A percentile compares a stretch with the other conserved stretches of the same genome.
Evolutionary conservation across 2,329 filamentous ascomycete genomes (phyloP).

Genomic region (Cladosporium austrohemisphaericum): DNA sequence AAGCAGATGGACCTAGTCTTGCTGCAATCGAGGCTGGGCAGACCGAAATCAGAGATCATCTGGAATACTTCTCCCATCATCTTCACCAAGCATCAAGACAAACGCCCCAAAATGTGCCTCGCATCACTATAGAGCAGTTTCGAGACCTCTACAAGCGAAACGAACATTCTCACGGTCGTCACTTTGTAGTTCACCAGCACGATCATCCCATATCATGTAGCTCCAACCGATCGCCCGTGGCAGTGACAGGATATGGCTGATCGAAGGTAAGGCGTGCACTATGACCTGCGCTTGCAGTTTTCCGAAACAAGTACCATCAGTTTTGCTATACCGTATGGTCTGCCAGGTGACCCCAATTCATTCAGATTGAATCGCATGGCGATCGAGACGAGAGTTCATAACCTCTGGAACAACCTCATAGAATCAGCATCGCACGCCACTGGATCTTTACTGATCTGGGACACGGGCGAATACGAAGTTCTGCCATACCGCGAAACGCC

Average conservation of each 20-base stretch:
- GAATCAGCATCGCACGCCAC: conserved; percentile 42
- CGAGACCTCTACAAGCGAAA: conserved; percentile 47
- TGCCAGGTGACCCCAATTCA: conserved; percentile 42
- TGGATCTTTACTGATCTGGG: conserved; percentile 45
- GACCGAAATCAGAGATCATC: conserved; percentile 45
- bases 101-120: conserved; percentile 22
- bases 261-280: conserved; percentile 32
- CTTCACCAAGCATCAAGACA: conserved; percentile 33
- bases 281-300: conserved; percentile 68
- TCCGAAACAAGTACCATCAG: conserved; percentile 63
- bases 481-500: conserved; percentile 27
- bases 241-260: conserved; percentile 14
- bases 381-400: conserved; percentile 44
- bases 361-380: conserved; percentile 40
- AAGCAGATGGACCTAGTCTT: conserved; percentile 18
- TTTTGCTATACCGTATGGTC: conserved; percentile 46
- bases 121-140: conserved; percentile 43
- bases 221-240: not conserved
- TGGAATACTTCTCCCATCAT: conserved; percentile 46
- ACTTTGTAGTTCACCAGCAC: conserved; percentile 69
- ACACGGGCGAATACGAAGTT: conserved; percentile 43
- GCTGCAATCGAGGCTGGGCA: conserved; percentile 53
- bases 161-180: conserved; percentile 41
- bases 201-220: conserved; percentile 65
- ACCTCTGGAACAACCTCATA: conserved; percentile 44